Base-by-base conservation (phyloP, 139 green algal species). In the Penium margaritaceum region DNA sequence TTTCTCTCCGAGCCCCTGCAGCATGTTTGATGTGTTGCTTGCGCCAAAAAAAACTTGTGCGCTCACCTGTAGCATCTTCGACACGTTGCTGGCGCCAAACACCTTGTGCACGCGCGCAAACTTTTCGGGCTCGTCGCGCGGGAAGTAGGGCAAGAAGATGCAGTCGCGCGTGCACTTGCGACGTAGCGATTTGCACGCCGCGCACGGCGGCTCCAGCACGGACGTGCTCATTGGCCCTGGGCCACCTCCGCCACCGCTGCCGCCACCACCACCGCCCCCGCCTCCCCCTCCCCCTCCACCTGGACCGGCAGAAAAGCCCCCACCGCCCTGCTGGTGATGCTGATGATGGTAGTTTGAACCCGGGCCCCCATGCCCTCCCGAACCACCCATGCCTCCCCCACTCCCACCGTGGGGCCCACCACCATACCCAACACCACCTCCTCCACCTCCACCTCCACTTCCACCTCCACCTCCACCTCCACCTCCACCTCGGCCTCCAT, bases 111-210 rank as follows among this genome's bases (percentile, higher is more conserved):
- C 41, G 2, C 33, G 17, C 14, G 15, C 53, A 70, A 74, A 74
- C 67, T 74, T 74, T 47, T 74, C 33, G 7, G 43, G 67, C 67
- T 74, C n/a, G 19, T 74, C 24, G 27, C n/a, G 67, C 33, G 67
- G 67, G 19, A 74, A 74, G 47, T 74, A 65, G 12, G 67, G 67
- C 67, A 37, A 17, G 19, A 74, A 71, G 21, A 74, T 12, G 54
- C 67, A 74, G 21, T 74, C 53, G 33, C 47, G 43, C 33, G 67
- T 74, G 44, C 67, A 74, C 35, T 74, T 74, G 33, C 67, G 67
- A 17, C 67, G 67, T 47, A 74, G 35, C n/a, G 47, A 74, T 32
- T 69, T 74, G 54, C 67, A 74, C 33, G 67, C 67, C 44, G 67
- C 67, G 47, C 67, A 74, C 15, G 67, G 67, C 12, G 64, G 51